Percentiles rank a stretch among this genome's conserved stretches.
These are phyloP conservation scores for Sporisorium sorghi DNA, from an alignment of 1,284 basidiomycete species.

Conservation along the genomic window DNA sequence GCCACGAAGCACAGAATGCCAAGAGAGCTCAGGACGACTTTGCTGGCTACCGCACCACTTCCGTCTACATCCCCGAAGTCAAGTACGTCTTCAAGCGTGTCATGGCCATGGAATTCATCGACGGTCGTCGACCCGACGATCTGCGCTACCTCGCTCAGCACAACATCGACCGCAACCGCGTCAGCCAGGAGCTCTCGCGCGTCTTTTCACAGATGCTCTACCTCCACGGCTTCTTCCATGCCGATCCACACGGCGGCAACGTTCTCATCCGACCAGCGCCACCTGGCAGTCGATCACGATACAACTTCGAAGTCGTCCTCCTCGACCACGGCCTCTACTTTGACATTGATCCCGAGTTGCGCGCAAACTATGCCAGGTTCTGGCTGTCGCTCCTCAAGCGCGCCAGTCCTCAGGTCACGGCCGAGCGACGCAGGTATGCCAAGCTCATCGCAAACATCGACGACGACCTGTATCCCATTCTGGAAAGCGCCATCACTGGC, in stretches of 20 bases:
- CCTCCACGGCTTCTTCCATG: constrained; percentile 79
- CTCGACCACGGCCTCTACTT: constrained; percentile 69
- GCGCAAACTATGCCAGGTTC: constrained; percentile 67
- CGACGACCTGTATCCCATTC: constrained; percentile 68
- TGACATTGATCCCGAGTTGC: constrained; percentile 65
- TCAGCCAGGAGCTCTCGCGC: constrained; percentile 78
- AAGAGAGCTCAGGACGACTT: constrained; percentile 81
- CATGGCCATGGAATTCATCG: constrained; percentile 89
- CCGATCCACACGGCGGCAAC: constrained; percentile 76
- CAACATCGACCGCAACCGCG: constrained; percentile 91
- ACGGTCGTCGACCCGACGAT: constrained; percentile 90
- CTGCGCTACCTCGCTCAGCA: constrained; percentile 83
- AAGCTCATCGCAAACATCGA: constrained; percentile 66
- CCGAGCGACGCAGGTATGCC: constrained; percentile 62
- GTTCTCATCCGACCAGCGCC: constrained; percentile 77
- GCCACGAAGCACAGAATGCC: constrained; percentile 88
- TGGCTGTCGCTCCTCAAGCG: constrained; percentile 66
- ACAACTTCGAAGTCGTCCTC: constrained; percentile 68
- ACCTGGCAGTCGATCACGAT: constrained; percentile 56
- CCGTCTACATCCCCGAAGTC: constrained; percentile 90
- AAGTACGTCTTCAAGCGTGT: constrained; percentile 85
- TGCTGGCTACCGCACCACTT: constrained; percentile 70
- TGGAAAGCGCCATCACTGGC: constrained; percentile 68
- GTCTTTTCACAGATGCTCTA: constrained; percentile 98
- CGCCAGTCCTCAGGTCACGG: constrained; percentile 57